Conservation (phyloP, 345 rosid genomes). For the Aquilaria yunnanensis region DNA sequence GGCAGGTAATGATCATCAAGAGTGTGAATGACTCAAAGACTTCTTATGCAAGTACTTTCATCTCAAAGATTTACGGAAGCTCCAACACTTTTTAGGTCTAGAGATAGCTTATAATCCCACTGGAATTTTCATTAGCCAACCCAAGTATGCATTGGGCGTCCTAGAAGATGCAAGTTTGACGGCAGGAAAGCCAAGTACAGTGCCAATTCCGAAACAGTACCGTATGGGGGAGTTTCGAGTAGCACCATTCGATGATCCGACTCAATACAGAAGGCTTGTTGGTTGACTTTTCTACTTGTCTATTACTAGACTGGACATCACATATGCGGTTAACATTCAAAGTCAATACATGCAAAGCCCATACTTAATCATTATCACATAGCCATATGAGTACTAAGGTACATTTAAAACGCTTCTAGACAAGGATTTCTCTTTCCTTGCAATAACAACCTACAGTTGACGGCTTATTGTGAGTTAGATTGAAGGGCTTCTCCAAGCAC, state of each 20-base stretch:
- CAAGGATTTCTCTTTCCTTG: not conserved
- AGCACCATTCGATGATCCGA: not conserved
- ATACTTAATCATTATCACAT: not conserved
- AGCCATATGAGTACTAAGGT: not conserved
- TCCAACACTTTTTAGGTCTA: not conserved
- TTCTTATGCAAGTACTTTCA: not conserved
- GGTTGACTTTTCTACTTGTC: not conserved
- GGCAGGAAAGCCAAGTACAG: not conserved
- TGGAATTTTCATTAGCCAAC: not conserved
- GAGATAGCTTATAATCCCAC: not conserved
- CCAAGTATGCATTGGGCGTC: not conserved
- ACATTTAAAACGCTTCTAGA: not conserved
- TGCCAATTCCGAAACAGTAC: not conserved
- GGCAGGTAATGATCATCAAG: not conserved
- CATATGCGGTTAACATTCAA: not conserved
- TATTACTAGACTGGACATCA: not conserved
- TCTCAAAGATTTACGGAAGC: not conserved
- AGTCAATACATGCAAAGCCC: not conserved
- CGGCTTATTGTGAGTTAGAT: constrained; percentile 9
- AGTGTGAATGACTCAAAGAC: too few species aligned
- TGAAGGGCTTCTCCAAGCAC: constrained; percentile 3
- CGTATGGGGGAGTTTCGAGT: not conserved
- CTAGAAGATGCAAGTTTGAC: not conserved
- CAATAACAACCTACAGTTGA: not conserved
- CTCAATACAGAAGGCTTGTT: not conserved